These are phyloP conservation scores for Orbilia javanica DNA, from an alignment of 2,329 filamentous ascomycete genomes.

Conservation along the genomic window DNA sequence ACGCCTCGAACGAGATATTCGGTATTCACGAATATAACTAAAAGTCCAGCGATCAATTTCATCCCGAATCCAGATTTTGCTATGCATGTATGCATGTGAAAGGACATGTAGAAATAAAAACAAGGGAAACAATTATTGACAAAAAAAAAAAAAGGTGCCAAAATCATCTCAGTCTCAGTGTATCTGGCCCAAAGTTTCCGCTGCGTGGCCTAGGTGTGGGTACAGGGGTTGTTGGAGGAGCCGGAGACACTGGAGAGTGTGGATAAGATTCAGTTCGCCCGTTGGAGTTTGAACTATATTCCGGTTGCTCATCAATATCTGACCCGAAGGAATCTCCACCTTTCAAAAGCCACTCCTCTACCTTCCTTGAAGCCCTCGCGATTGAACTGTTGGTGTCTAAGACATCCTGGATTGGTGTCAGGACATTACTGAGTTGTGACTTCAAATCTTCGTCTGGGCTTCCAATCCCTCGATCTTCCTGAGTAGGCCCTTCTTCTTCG, in stretches of 20 bases:
- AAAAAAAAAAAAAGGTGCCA: background rate
- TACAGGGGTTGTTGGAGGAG: background rate
- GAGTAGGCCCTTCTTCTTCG: constrained; percentile 1
- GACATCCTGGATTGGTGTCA: constrained; percentile 39
- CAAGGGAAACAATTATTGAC: background rate
- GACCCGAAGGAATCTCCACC: constrained; percentile 37
- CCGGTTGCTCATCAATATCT: constrained; percentile 26
- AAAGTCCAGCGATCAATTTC: background rate
- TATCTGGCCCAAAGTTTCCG: background rate
- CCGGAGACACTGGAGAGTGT: background rate
- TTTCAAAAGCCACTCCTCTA: constrained; percentile 52
- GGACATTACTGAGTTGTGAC: constrained; percentile 35
- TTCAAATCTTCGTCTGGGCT: constrained; percentile 42
- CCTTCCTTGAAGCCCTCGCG: constrained; percentile 43
- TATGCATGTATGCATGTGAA: background rate
- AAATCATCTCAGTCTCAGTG: constrained; percentile 5
- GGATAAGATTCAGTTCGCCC: background rate
- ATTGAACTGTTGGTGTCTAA: constrained; percentile 48
- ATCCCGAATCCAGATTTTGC: too few species aligned
- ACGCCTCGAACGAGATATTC: background rate
- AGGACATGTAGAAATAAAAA: background rate
- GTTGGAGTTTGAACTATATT: background rate
- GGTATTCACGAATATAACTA: background rate
- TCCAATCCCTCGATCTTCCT: background rate
- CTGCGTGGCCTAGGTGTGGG: background rate